Percentiles rank a stretch among this genome's conserved stretches.
Conservation (phyloP, 495 filamentous ascomycete genomes). For the Lophium mytilinum region DNA sequence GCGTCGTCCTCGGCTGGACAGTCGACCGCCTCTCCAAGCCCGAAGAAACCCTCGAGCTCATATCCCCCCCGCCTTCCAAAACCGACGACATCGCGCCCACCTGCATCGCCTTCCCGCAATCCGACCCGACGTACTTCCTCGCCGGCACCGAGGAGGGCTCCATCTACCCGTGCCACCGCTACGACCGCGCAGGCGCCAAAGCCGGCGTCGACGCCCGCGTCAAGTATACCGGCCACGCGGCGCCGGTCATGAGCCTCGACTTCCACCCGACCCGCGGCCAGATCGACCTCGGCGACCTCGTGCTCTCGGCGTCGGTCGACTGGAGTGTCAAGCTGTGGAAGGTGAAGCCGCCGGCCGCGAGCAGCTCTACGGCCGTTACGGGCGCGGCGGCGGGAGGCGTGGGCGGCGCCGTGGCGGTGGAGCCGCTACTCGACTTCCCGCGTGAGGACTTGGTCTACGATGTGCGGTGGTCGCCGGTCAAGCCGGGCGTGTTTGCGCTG, state of each 20-base stretch:
- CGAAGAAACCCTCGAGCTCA: conserved; percentile 82
- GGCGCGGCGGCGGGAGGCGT: conserved; percentile 33
- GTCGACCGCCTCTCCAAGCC: conserved; percentile 95
- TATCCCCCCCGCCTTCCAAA: conserved; percentile 76
- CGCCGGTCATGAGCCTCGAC: conserved; percentile 89
- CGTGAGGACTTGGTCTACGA: conserved; percentile 96
- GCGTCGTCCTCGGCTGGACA: conserved; percentile 91
- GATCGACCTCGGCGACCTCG: conserved; percentile 90
- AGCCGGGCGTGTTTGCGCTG: conserved; percentile 84
- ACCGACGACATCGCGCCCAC: conserved; percentile 93
- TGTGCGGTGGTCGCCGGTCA: conserved; percentile 83
- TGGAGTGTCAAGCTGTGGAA: conserved; percentile 98
- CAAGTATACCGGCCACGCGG: conserved; percentile 77
- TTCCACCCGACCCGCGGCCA: conserved; percentile 89
- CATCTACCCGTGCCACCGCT: conserved; percentile 93
- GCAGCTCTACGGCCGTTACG: conserved; percentile 34
- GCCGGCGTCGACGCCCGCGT: conserved; percentile 84
- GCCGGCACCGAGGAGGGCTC: conserved; percentile 93
- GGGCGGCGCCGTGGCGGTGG: conserved; percentile 40
- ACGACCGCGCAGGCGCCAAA: conserved; percentile 93
- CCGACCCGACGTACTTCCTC: conserved; percentile 95
- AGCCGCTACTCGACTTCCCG: conserved; percentile 77
- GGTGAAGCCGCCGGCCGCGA: conserved; percentile 67
- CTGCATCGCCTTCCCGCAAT: conserved; percentile 91
- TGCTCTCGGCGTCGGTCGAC: conserved; percentile 78